Evolutionary conservation across 2,329 filamentous ascomycete genomes (phyloP).

Genomic region (Talaromyces sp.): DNA sequence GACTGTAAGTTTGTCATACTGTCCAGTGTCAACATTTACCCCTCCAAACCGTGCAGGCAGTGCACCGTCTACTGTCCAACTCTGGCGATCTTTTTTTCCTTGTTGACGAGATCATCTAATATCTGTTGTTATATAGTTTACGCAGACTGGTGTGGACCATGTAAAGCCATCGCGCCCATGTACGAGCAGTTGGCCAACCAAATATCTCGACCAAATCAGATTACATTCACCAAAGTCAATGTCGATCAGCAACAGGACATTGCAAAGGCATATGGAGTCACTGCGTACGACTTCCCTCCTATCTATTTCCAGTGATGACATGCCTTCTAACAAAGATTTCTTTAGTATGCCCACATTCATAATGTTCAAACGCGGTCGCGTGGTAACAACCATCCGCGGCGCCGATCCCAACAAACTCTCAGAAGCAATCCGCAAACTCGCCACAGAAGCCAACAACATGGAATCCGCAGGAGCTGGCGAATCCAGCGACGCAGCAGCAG

Average conservation of each 20-base stretch:
- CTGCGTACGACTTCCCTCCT: slow-evolving; percentile 46
- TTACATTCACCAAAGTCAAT: slow-evolving; percentile 86
- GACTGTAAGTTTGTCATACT: slow-evolving; percentile 63
- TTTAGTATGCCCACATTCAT: slow-evolving; percentile 84
- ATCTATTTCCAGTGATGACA: background rate
- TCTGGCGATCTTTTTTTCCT: too few species aligned
- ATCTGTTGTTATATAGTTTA: slow-evolving; percentile 65
- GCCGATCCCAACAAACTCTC: slow-evolving; percentile 68
- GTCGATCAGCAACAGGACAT: slow-evolving; percentile 71
- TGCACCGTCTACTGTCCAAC: too few species aligned
- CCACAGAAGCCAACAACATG: slow-evolving; percentile 54
- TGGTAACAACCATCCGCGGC: slow-evolving; percentile 65
- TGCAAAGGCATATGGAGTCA: slow-evolving; percentile 66
- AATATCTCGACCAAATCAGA: slow-evolving; percentile 64
- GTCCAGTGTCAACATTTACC: background rate
- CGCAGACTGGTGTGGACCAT: slow-evolving; percentile 79
- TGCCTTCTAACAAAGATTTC: background rate
- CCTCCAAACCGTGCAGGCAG: slow-evolving; percentile 9
- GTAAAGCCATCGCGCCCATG: slow-evolving; percentile 74
- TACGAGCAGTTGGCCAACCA: slow-evolving; percentile 71
- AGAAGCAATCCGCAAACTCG: slow-evolving; percentile 65
- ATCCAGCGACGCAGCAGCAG: slow-evolving; percentile 35
- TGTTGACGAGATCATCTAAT: too few species aligned
- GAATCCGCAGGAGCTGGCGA: slow-evolving; percentile 41
- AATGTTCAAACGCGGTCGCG: slow-evolving; percentile 68